Percentiles rank a stretch among this genome's conserved stretches.
phyloP scores from a whole-genome alignment of 2,329 filamentous ascomycete genomes.

The Fusarium nisikadoi region DNA sequence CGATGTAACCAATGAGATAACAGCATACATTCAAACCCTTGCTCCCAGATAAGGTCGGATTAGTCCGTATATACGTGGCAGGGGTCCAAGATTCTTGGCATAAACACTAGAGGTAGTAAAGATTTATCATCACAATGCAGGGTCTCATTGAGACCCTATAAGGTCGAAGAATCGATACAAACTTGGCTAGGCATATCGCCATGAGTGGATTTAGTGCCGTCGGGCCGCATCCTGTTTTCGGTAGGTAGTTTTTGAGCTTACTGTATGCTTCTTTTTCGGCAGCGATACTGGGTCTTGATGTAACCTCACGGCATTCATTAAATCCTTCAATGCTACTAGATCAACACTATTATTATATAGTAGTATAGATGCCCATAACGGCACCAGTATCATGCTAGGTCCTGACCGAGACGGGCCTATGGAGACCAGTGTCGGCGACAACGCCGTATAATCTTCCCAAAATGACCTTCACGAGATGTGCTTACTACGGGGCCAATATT shows the following conservation, averaged over 20 bases:
- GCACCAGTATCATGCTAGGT: not conserved
- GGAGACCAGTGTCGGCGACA: accelerated
- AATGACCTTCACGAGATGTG: not conserved
- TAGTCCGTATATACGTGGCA: not conserved
- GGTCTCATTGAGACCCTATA: not conserved
- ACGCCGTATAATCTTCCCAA: not conserved
- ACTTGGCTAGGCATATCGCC: not conserved
- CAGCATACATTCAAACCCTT: not conserved
- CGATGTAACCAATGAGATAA: not conserved
- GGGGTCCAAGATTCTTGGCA: not conserved
- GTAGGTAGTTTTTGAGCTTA: not conserved
- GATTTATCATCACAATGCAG: not conserved
- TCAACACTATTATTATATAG: accelerated
- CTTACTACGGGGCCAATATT: not conserved
- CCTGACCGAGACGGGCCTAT: not conserved
- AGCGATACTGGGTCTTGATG: not conserved
- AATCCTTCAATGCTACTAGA: not conserved
- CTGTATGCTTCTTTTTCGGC: not conserved
- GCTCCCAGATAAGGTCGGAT: not conserved
- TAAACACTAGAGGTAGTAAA: not conserved
- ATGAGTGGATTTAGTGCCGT: accelerated
- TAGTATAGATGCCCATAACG: not conserved
- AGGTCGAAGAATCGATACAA: too few relatives aligned
- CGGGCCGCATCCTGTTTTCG: not conserved
- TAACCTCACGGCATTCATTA: not conserved